A percentile compares a stretch with the other conserved stretches of the same genome.
phyloP scores from a whole-genome alignment of 208 protist species.

The Sergeia podlipaevii region DNA sequence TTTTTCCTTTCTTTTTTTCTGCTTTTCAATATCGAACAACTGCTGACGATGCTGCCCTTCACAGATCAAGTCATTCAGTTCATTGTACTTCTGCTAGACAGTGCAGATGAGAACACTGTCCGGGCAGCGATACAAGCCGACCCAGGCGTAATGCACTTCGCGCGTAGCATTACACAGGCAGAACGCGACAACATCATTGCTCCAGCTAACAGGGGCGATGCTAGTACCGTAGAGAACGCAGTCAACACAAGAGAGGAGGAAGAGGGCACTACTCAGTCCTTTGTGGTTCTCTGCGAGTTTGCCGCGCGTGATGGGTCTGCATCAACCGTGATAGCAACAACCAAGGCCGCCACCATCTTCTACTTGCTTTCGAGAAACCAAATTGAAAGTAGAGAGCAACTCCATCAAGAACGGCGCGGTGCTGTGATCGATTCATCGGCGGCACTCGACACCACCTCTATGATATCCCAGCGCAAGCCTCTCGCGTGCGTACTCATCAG shows the following conservation, averaged over 20 bases:
- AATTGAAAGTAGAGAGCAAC: conserved; percentile 2
- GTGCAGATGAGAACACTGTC: conserved; percentile 42
- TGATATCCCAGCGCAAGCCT: background rate
- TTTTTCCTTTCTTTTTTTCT: too few relatives aligned
- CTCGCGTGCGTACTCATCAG: conserved; percentile 9
- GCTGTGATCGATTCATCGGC: conserved; percentile 1
- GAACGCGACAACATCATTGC: background rate
- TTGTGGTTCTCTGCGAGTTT: too few relatives aligned
- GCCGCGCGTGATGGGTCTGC: too few relatives aligned
- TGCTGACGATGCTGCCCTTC: conserved; percentile 10
- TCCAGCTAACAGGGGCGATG: background rate
- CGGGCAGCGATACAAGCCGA: conserved; percentile 37
- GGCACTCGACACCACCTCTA: background rate
- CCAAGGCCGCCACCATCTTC: too few relatives aligned
- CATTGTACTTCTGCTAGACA: conserved; percentile 45
- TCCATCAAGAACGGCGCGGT: background rate
- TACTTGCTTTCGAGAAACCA: too few relatives aligned
- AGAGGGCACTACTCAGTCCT: too few relatives aligned
- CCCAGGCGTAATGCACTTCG: conserved; percentile 20
- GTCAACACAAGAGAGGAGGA: too few relatives aligned
- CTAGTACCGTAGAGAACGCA: too few relatives aligned
- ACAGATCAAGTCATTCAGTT: conserved; percentile 57
- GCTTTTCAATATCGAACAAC: background rate
- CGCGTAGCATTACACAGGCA: background rate
- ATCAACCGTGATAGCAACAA: too few relatives aligned